phyloP scores from a whole-genome alignment of 2,329 filamentous ascomycete species.

The Phyllosticta citrichinensis region DNA sequence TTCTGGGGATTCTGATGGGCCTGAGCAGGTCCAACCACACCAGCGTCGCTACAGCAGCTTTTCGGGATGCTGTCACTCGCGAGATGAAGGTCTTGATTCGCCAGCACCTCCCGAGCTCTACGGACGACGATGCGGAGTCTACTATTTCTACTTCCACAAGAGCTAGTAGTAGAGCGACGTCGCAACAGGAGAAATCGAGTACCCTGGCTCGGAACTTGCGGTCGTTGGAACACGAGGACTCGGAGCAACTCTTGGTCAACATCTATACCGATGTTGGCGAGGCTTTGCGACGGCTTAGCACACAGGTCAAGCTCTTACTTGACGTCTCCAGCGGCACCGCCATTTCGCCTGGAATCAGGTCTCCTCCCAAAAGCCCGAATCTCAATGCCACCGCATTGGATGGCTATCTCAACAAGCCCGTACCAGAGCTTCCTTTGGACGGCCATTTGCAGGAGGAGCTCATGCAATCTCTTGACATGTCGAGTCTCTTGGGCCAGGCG shows the following conservation, averaged over 20 bases:
- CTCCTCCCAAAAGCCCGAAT: slow-evolving; percentile 39
- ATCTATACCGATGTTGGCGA: slow-evolving; percentile 86
- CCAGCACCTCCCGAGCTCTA: slow-evolving; percentile 78
- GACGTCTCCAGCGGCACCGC: slow-evolving; percentile 77
- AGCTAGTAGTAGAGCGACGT: slow-evolving; percentile 52
- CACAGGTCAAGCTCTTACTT: slow-evolving; percentile 87
- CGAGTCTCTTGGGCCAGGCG: slow-evolving; percentile 66
- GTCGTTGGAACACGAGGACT: slow-evolving; percentile 71
- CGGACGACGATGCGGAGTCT: slow-evolving; percentile 86
- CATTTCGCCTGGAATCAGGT: slow-evolving; percentile 35
- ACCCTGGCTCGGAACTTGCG: slow-evolving; percentile 81
- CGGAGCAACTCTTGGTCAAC: slow-evolving; percentile 69
- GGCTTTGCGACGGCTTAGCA: slow-evolving; percentile 71
- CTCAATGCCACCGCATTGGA: slow-evolving; percentile 33
- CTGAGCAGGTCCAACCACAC: slow-evolving; percentile 75
- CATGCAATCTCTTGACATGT: slow-evolving; percentile 65
- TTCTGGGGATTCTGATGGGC: slow-evolving; percentile 64
- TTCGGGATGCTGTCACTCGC: slow-evolving; percentile 71
- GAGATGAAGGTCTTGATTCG: slow-evolving; percentile 83
- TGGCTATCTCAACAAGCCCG: slow-evolving; percentile 23
- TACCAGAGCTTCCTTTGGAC: slow-evolving; percentile 12
- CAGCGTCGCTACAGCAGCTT: slow-evolving; percentile 69
- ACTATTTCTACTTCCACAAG: slow-evolving; percentile 76
- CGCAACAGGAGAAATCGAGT: slow-evolving; percentile 80
- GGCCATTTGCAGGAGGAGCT: slow-evolving; percentile 56